phyloP scores from a whole-genome alignment of 1,284 basidiomycete genomes.

The Ceratobasidium sp. region DNA sequence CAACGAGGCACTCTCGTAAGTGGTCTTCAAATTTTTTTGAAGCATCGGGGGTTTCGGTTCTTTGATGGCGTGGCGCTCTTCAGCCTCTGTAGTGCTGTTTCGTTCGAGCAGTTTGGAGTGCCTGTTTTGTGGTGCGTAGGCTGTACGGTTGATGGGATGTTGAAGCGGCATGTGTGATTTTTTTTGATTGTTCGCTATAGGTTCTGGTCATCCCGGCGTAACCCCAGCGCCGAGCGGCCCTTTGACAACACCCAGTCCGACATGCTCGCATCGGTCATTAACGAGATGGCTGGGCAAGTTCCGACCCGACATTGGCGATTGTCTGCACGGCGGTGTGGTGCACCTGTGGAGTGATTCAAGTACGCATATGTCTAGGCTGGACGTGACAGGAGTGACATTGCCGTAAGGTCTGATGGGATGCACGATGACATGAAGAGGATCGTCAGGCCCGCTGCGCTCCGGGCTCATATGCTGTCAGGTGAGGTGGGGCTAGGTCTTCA shows the following conservation, averaged over 20 bases:
- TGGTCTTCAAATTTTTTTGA: background rate
- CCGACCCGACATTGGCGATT: background rate
- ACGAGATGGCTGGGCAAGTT: background rate
- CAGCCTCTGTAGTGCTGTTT: no score
- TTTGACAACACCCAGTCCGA: background rate
- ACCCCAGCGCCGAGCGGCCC: background rate
- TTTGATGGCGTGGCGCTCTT: conserved; percentile 6
- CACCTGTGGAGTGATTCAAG: no score
- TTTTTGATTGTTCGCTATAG: background rate
- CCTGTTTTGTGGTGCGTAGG: background rate
- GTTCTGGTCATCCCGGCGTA: background rate
- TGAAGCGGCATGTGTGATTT: background rate
- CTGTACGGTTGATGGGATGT: background rate
- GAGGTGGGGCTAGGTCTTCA: background rate
- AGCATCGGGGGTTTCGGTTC: background rate
- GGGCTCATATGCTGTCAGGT: conserved; percentile 8
- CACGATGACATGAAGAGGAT: background rate
- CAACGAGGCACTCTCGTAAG: conserved; percentile 18
- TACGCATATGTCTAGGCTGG: no score
- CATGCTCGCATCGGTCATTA: background rate
- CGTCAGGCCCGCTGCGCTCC: conserved; percentile 15
- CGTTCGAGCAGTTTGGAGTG: background rate
- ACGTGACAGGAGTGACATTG: conserved; percentile 1
- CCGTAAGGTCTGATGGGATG: background rate
- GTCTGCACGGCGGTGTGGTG: no score